Conservation (phyloP, 2,329 filamentous ascomycete genomes). For the Apiospora malaysiana region DNA sequence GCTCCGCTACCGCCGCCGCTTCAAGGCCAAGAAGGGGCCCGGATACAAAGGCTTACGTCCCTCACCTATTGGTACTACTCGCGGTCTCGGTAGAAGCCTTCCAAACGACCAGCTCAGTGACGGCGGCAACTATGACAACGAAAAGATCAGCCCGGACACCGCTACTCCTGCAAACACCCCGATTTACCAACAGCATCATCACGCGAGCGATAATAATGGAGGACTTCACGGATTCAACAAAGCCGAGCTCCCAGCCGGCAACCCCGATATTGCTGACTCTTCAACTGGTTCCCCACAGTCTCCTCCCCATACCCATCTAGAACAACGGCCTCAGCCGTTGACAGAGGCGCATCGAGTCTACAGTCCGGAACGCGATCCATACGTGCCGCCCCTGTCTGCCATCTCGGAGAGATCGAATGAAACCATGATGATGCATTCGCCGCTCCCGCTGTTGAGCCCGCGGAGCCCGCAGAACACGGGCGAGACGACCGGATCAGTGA, state of each 20-base stretch:
- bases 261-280: not conserved
- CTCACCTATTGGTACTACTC: not conserved
- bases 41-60: not conserved
- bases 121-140: not conserved
- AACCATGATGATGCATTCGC: not conserved
- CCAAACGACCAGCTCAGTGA: not conserved
- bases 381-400: not conserved
- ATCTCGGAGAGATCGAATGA: conserved; percentile 16
- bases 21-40: not conserved
- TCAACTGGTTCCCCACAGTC: too few species aligned
- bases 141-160: not conserved
- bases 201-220: not conserved
- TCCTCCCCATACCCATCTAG: not conserved
- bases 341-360: not conserved
- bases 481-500: not conserved
- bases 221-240: not conserved
- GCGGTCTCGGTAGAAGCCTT: not conserved
- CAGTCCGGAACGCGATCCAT: not conserved
- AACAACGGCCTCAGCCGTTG: not conserved
- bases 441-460: not conserved
- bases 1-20: not conserved
- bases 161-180: not conserved
- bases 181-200: not conserved
- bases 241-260: conserved; percentile 5
- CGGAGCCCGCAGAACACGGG: conserved; percentile 12